Base-by-base conservation (phyloP, 1,284 basidiomycete species). In the Ganoderma meredithae region DNA sequence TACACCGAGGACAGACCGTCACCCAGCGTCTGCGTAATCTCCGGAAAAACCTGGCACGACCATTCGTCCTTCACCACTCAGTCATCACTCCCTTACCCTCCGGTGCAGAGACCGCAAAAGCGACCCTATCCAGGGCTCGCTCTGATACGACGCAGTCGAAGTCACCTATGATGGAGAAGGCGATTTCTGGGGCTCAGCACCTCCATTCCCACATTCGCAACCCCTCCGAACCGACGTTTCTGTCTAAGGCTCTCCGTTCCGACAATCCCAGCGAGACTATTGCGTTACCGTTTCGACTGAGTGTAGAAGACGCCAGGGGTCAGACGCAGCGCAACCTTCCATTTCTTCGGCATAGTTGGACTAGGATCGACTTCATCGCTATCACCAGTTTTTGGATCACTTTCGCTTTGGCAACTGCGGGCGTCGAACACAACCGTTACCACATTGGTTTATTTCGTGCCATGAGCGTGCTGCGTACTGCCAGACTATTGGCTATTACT, bases 281-380 rank as follows among this genome's bases (percentile, higher is more conserved):
- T 36, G 81, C 86, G 2, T 83, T 92, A 7, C 93, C 93, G 0
- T 94, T 94, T 76, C 84, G 85, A 33, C 79, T 94, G 22, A 90
- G 86, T 72, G 82, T 94, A 22, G 81, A 81, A 25, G 81, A 86
- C 53, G 80, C 86, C 0, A 85, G 84, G 64, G 81, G 84, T 66
- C 89, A 88, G 72, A 85, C 87, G 19, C 81, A 79, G 39, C 83
- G 88, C 60, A 92, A 92, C 73, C 80, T 93, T 3, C 95, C 97
- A 0, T 99, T 96, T 77, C 83, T 99, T 4, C 88, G 97, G 3
- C 96, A 99, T 76, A 95, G 94, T 64, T 99, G 97, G 96, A 95
- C 92, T 74, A 87, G 97, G 40, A 92, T 98, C 67, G 97, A 99
- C 79, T 89, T 94, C 71, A 80, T 98, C 43, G 95, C 97, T 1